Percentiles rank a stretch among this genome's conserved stretches.
Evolutionary conservation across 371 early-diverging fungal species (phyloP).

Genomic region (Mucor sp.): DNA sequence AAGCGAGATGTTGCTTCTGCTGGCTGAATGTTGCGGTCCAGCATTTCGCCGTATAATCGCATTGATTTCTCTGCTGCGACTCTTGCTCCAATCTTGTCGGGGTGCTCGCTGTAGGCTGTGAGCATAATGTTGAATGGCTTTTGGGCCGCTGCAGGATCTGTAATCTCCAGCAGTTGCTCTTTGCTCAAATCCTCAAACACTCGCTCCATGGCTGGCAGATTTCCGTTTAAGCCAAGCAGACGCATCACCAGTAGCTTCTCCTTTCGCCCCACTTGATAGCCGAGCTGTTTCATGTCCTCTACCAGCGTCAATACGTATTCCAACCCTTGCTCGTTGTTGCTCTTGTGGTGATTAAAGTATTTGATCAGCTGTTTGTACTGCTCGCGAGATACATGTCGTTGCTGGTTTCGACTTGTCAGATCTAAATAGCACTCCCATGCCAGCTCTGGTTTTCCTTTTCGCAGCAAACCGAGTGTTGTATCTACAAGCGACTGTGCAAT

Average conservation of each 20-base stretch:
- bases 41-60: conserved; percentile 37
- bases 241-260: conserved; percentile 44
- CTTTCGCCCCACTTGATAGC: conserved; percentile 32
- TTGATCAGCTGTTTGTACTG: conserved; percentile 36
- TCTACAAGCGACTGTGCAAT: conserved; percentile 39
- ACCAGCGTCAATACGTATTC: conserved; percentile 37
- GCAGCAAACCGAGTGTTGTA: conserved; percentile 25
- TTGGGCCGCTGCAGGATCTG: conserved; percentile 18
- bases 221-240: conserved; percentile 41
- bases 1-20: conserved; percentile 14
- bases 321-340: conserved; percentile 14
- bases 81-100: conserved; percentile 15
- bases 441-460: conserved; percentile 26
- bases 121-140: conserved; percentile 42
- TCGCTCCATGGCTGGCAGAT: conserved; percentile 39
- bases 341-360: conserved; percentile 20
- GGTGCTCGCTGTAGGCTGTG: conserved; percentile 33
- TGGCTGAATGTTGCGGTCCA: conserved; percentile 30
- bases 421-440: conserved; percentile 55
- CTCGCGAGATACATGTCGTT: conserved; percentile 36
- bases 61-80: conserved; percentile 31
- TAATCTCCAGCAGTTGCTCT: conserved; percentile 8
- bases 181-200: conserved; percentile 32
- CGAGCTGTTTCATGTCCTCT: conserved; percentile 44
- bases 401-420: conserved; percentile 28